Evolutionary conservation across 2,329 filamentous ascomycete genomes (phyloP).

Genomic region (Verticillium tricorpus): DNA sequence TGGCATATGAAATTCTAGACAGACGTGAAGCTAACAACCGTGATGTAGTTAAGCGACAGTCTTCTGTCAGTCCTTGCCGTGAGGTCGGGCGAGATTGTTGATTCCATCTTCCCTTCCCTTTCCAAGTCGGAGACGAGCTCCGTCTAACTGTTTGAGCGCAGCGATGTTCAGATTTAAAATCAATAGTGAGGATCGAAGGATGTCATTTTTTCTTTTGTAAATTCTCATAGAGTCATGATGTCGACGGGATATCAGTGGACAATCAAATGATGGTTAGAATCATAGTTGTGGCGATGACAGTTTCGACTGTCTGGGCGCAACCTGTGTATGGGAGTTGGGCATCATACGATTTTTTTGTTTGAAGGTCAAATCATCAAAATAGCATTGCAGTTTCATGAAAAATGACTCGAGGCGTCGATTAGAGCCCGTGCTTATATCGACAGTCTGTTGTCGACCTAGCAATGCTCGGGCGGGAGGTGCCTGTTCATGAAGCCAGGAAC

Average conservation of each 20-base stretch:
- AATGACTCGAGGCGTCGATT: neutral
- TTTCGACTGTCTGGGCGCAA: neutral
- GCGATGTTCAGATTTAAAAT: neutral
- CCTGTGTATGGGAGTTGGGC: neutral
- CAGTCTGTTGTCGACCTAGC: too few relatives aligned
- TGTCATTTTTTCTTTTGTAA: neutral
- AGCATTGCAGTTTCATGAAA: neutral
- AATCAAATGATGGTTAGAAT: neutral
- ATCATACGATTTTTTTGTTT: neutral
- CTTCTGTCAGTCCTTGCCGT: constrained; percentile 74
- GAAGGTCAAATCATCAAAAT: neutral
- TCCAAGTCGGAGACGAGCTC: neutral
- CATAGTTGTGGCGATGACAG: neutral
- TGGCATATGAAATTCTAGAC: neutral
- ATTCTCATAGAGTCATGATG: neutral
- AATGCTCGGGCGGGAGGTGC: too few relatives aligned
- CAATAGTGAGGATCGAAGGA: neutral
- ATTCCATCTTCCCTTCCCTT: constrained; percentile 59
- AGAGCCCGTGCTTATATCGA: too few relatives aligned
- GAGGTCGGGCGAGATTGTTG: constrained; percentile 72
- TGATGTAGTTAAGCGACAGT: constrained; percentile 66
- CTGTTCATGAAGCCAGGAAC: neutral
- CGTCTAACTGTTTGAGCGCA: neutral
- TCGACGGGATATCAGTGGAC: neutral
- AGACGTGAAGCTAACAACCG: constrained; percentile 13